Percentiles rank a stretch among this genome's conserved stretches.
Evolutionary conservation across 306 rosid species (phyloP).

Genomic region (Cucurbita moschata): DNA sequence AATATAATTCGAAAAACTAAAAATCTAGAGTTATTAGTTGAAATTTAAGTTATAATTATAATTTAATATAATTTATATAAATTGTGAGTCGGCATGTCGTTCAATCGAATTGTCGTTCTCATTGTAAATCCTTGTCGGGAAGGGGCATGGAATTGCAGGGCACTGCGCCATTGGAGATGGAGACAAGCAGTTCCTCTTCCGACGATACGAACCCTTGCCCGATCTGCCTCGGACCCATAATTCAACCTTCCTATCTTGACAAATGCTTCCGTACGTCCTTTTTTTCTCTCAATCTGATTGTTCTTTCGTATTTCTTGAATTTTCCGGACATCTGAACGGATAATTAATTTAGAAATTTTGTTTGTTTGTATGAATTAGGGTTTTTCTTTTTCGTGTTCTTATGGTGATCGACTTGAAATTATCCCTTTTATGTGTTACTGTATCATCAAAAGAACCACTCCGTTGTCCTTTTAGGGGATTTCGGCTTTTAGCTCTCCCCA

Average conservation of each 20-base stretch:
- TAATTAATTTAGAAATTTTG: background rate
- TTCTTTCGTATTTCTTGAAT: background rate
- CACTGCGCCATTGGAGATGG: background rate
- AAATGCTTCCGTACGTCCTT: conserved; percentile 46
- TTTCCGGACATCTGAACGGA: background rate
- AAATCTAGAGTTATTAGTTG: too few relatives aligned
- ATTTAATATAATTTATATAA: too few relatives aligned
- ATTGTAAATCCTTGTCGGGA: background rate
- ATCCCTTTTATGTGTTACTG: background rate
- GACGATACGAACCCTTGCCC: conserved; percentile 43
- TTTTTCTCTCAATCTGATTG: conserved; percentile 1
- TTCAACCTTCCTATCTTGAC: conserved; percentile 58
- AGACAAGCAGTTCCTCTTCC: conserved; percentile 1
- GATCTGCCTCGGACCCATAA: conserved; percentile 48
- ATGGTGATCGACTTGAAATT: background rate
- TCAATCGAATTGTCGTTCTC: background rate
- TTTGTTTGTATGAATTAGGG: background rate
- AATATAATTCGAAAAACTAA: too few relatives aligned
- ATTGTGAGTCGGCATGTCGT: background rate
- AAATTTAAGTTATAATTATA: too few relatives aligned
- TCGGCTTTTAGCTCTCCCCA: background rate
- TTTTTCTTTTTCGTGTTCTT: background rate
- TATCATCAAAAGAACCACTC: background rate
- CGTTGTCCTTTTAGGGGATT: background rate
- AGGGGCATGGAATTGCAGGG: background rate